These are phyloP conservation scores for Aureobasidium mangrovei DNA, from an alignment of 2,329 filamentous ascomycete genomes.

Conservation along the genomic window DNA sequence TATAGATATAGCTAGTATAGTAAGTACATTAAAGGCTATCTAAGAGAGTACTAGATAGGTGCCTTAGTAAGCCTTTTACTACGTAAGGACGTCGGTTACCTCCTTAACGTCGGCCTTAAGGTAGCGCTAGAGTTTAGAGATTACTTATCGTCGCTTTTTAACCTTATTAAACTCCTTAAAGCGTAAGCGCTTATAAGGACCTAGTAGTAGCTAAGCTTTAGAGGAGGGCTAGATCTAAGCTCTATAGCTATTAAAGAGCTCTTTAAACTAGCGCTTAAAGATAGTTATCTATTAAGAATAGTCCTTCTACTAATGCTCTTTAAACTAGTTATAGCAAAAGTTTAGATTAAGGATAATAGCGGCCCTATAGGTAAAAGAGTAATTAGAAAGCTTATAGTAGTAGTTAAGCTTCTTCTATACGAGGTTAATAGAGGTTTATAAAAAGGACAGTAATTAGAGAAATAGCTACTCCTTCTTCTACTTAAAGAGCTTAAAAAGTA, in stretches of 20 bases:
- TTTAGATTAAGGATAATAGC: neutral
- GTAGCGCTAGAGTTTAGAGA: neutral
- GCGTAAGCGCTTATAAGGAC: neutral
- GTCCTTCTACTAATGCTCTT: neutral
- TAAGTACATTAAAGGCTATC: neutral
- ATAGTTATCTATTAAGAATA: neutral
- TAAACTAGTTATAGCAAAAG: neutral
- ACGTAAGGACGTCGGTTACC: neutral
- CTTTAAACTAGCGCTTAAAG: neutral
- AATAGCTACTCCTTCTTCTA: too few relatives aligned
- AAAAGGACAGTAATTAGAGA: neutral
- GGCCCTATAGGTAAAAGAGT: neutral
- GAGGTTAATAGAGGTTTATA: neutral
- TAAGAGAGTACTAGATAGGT: neutral
- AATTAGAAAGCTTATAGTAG: neutral
- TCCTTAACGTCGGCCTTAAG: neutral
- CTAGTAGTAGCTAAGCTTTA: neutral
- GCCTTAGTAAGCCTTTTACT: neutral
- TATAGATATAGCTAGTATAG: neutral
- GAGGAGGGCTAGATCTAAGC: neutral
- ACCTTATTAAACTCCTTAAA: neutral
- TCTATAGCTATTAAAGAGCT: neutral
- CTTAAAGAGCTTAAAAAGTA: too few relatives aligned
- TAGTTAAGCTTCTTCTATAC: neutral
- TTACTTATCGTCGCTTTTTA: neutral